These are phyloP conservation scores for Pluteus cervinus DNA, from an alignment of 768 basidiomycete genomes.

Conservation along the genomic window DNA sequence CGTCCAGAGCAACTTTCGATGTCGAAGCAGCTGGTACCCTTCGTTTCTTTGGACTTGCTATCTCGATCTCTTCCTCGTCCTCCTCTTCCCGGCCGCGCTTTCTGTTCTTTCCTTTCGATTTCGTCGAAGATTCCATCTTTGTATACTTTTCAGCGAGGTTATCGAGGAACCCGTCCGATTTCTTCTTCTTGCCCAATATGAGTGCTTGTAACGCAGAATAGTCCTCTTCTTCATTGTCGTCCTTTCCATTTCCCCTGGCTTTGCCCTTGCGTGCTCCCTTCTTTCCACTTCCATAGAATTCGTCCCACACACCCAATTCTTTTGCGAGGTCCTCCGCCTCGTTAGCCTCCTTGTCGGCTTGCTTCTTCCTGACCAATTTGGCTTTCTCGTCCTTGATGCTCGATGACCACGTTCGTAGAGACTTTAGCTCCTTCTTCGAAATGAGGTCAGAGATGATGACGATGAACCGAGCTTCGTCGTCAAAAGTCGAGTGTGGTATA, in stretches of 20 bases:
- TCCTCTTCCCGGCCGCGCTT: slow-evolving; percentile 41
- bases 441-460: slow-evolving; percentile 63
- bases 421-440: slow-evolving; percentile 47
- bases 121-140: slow-evolving; percentile 34
- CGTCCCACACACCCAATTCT: slow-evolving; percentile 91
- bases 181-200: slow-evolving; percentile 70
- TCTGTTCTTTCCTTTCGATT: slow-evolving; percentile 47
- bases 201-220: slow-evolving; percentile 71
- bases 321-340: slow-evolving; percentile 84
- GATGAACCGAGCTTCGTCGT: slow-evolving; percentile 86
- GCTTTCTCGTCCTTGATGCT: slow-evolving; percentile 78
- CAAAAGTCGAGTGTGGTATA: slow-evolving; percentile 79
- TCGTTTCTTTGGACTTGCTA: too few species aligned
- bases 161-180: slow-evolving; percentile 70
- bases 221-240: slow-evolving; percentile 50
- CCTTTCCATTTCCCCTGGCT: slow-evolving; percentile 45
- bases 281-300: slow-evolving; percentile 81
- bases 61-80: slow-evolving; percentile 33
- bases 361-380: slow-evolving; percentile 65
- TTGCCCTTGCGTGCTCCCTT: slow-evolving; percentile 50
- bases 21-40: too few species aligned
- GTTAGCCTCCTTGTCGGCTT: slow-evolving; percentile 69
- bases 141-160: slow-evolving; percentile 69
- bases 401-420: slow-evolving; percentile 58
- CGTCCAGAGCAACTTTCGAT: slow-evolving; percentile 27